Base-by-base conservation (phyloP, 805 yeast genomes). In the Lipomyces anomalus region DNA sequence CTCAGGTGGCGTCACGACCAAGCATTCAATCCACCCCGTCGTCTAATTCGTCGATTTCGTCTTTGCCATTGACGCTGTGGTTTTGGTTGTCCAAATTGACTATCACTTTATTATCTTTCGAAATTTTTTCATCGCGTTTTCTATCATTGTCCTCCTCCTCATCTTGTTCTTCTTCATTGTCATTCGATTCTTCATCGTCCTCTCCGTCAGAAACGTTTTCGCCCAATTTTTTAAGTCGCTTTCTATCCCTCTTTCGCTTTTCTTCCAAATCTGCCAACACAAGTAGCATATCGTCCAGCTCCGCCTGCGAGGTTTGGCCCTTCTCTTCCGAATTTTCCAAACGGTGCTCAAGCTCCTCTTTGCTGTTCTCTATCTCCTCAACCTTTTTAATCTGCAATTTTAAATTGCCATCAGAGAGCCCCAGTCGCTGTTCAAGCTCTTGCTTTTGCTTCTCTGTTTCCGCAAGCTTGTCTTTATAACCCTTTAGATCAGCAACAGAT, bases 201-300 rank as follows among this genome's bases (percentile, higher is more conserved):
- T 40, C 46, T 18, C 41, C 47, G 3, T 75, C 82, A 3, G 75
- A 82, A 0, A 76, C 84, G 2, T 78, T 84, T 1, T 75, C 83
- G 0, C 72, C 80, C 0, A 79, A 87, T 22, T 81, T 88, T 43
- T 82, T 90, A 39, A 85, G 79, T 2, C 87, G 80, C 1, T 74
- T 81, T 42, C 72, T 78, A 0, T 85, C 86, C 3, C 70, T 70
- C 24, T 71, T 67, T 46, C 78, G 78, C 52, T 74, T 76, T 40
- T 82, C 87, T 48, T 87, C 95, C 55, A 86, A 67, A 38, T 85
- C 95, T 17, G 83, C 76, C 62, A 88, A 78, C 17, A 88, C 67
- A 21, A 86, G 64, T 79, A 87, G 74, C 57, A 87, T 63, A 51
- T 85, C 95, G 56, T 87, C 95, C 7, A 79, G 58, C 22, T 80